Conservation (phyloP, 208 protist genomes). For the Trypanosoma conorhini region DNA sequence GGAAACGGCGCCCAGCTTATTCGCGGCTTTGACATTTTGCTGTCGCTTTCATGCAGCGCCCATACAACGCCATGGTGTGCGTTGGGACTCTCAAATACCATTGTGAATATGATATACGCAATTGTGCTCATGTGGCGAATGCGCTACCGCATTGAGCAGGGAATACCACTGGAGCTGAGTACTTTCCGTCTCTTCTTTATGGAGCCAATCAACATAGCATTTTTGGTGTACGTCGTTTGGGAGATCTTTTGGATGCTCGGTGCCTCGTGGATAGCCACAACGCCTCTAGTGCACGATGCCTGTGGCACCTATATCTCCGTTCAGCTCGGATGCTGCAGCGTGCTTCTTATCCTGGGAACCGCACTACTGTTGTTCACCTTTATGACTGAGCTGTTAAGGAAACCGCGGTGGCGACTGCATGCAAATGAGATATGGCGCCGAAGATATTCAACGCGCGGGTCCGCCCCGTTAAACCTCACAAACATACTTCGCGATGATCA, state of each 20-base stretch:
- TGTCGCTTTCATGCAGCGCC: constrained; percentile 33
- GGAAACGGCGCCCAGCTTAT: constrained; percentile 58
- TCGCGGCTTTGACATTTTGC: constrained; percentile 44
- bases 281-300: constrained; percentile 1
- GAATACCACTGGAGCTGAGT: constrained; percentile 39
- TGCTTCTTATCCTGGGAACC: constrained; percentile 41
- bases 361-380: constrained; percentile 53
- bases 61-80: constrained; percentile 26
- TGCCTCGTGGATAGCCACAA: constrained; percentile 17
- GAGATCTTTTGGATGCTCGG: constrained; percentile 63
- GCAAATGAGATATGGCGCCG: constrained; percentile 35
- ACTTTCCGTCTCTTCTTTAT: constrained; percentile 43
- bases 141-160: constrained; percentile 42
- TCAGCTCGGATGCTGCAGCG: constrained; percentile 43
- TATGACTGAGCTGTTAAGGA: constrained; percentile 50
- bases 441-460: neutral
- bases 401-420: constrained; percentile 53
- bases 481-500: neutral
- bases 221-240: constrained; percentile 51
- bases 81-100: constrained; percentile 50
- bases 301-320: constrained; percentile 48
- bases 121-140: constrained; percentile 49
- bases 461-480: constrained; percentile 6
- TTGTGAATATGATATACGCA: constrained; percentile 68
- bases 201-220: constrained; percentile 40